phyloP scores from a whole-genome alignment of 2,329 filamentous ascomycete genomes.

The Stenocarpella maydis region DNA sequence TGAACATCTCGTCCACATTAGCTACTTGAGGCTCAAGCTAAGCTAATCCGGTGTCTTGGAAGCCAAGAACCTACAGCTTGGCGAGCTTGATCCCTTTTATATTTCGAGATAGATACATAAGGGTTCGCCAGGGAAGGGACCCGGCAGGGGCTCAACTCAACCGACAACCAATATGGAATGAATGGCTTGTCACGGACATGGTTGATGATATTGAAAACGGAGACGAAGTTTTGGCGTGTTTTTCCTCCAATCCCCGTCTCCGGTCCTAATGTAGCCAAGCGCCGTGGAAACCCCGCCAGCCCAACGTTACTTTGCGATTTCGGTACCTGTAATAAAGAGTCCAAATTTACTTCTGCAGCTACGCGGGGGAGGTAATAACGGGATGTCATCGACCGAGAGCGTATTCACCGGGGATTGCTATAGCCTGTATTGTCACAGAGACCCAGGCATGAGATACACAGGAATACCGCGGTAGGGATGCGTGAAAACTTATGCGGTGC shows the following conservation, averaged over 20 bases:
- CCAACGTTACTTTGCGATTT: neutral
- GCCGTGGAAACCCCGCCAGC: too few species aligned
- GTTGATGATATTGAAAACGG: neutral
- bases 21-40: neutral
- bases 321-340: neutral
- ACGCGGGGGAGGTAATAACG: neutral
- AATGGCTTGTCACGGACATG: neutral
- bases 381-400: neutral
- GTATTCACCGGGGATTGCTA: neutral
- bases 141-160: neutral
- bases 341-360: neutral
- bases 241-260: conserved; percentile 34
- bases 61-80: neutral
- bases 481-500: neutral
- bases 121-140: neutral
- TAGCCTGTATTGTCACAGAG: neutral
- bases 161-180: neutral
- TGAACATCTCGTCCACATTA: neutral
- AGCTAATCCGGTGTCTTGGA: conserved; percentile 18
- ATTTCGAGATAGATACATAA: too few species aligned
- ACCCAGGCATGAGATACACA: too few species aligned
- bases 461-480: neutral
- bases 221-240: conserved; percentile 8
- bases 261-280: conserved; percentile 8
- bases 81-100: neutral